These are phyloP conservation scores for Crotalaria pallida DNA, from an alignment of 306 rosid species.

Conservation along the genomic window DNA sequence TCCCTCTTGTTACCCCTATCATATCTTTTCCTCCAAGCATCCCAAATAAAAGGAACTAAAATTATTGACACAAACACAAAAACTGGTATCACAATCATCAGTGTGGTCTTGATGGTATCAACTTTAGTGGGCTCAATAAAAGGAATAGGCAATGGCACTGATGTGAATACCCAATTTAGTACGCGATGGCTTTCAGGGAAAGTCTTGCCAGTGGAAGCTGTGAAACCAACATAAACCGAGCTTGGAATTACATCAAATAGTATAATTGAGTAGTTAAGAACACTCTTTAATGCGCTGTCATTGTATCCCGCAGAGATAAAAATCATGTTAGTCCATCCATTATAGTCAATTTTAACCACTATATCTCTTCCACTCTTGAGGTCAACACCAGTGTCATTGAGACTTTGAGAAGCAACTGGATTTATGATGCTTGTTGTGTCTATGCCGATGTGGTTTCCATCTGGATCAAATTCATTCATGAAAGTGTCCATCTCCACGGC, in stretches of 20 bases:
- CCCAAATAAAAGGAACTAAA: constrained; percentile 20
- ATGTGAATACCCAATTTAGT: constrained; percentile 50
- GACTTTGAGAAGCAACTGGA: constrained; percentile 37
- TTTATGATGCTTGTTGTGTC: constrained; percentile 39
- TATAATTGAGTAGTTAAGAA: constrained; percentile 34
- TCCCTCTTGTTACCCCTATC: constrained; percentile 2
- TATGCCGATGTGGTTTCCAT: constrained; percentile 50
- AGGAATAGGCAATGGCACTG: constrained; percentile 34
- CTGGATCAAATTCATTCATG: constrained; percentile 53
- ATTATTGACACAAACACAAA: constrained; percentile 2
- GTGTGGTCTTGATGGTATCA: constrained; percentile 21
- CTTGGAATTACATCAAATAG: constrained; percentile 32
- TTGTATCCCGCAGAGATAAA: constrained; percentile 37
- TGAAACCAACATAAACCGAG: constrained; percentile 43
- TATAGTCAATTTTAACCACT: constrained; percentile 39
- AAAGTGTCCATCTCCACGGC: constrained; percentile 49
- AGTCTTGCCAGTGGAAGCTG: constrained; percentile 36
- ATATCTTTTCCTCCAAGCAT: constrained; percentile 23
- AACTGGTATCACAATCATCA: constrained; percentile 21
- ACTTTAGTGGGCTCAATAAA: neutral
- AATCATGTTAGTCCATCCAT: constrained; percentile 36
- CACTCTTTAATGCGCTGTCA: constrained; percentile 17
- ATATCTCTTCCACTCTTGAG: constrained; percentile 53
- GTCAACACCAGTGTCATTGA: constrained; percentile 25
- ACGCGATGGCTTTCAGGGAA: constrained; percentile 38